Conservation (phyloP, 192 early-diverging fungal species). For the Coemansia sp. region DNA sequence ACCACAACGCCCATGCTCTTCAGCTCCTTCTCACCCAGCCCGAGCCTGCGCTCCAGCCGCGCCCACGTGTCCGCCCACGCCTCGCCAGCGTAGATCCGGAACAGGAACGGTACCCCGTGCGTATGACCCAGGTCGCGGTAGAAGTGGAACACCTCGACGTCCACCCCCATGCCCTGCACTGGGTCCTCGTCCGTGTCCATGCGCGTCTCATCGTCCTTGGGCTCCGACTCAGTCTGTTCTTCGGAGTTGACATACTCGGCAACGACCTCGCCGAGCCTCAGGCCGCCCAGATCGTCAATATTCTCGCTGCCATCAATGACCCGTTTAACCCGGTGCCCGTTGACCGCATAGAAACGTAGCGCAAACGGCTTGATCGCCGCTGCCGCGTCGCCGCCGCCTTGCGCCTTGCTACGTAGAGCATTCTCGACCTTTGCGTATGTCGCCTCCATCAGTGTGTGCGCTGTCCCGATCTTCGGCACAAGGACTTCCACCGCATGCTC, state of each 20-base stretch:
- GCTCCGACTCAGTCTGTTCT: neutral
- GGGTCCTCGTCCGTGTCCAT: slow-evolving; percentile 55
- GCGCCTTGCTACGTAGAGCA: slow-evolving; percentile 8
- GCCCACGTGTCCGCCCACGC: slow-evolving; percentile 66
- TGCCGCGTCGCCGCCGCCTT: slow-evolving; percentile 9
- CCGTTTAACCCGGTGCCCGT: slow-evolving; percentile 48
- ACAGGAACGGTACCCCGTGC: slow-evolving; percentile 85
- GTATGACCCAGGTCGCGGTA: slow-evolving; percentile 62
- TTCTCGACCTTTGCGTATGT: slow-evolving; percentile 56
- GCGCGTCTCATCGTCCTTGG: slow-evolving; percentile 3
- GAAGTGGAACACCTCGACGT: slow-evolving; percentile 79
- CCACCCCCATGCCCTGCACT: slow-evolving; percentile 14
- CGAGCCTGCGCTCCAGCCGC: slow-evolving; percentile 68
- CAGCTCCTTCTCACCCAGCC: slow-evolving; percentile 84
- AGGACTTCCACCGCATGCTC: slow-evolving; percentile 67
- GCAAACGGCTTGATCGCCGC: slow-evolving; percentile 43
- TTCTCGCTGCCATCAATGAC: slow-evolving; percentile 52
- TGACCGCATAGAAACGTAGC: slow-evolving; percentile 62
- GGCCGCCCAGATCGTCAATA: slow-evolving; percentile 49
- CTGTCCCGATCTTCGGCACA: slow-evolving; percentile 60
- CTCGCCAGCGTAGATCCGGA: slow-evolving; percentile 68
- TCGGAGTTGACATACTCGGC: slow-evolving; percentile 17
- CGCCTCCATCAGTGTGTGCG: slow-evolving; percentile 55
- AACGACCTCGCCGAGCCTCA: slow-evolving; percentile 30
- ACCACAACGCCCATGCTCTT: slow-evolving; percentile 42